Evolutionary conservation across 2,329 filamentous ascomycete genomes (phyloP), one percentile per base, ranked within the genome.

Genomic region (Xylariaceae sp.): DNA sequence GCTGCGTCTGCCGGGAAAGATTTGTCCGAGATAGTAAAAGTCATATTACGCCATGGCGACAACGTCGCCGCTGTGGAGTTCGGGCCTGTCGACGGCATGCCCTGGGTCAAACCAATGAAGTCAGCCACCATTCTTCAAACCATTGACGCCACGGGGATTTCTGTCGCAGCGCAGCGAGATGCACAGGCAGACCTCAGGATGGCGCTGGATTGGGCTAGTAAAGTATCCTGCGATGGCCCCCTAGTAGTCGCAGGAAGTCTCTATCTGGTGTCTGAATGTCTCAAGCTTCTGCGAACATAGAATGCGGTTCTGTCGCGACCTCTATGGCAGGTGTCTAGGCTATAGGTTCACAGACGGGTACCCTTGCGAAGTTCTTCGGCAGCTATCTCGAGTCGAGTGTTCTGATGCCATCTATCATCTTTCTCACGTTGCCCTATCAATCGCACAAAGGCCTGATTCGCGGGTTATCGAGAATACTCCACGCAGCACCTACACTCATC

Each of bases 1-100:
- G 89, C 90, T 10, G 84, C 90, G 50, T 94, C 90, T 0, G 78
- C 82, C 55, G 89, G 87, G n/a, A 92, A 92, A 68, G 83, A 91
- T 61, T 69, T 88, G 15, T 71, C 76, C 9, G 77, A 80, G 7
- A 86, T 96, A 43, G 78, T 97, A n/a, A 72, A 76, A 13, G 75
- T 77, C 1, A 72, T 97, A 1, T 69, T 97, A 13, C 76, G 74
- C 29, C 74, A 81, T 0, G 81, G 81, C 1, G 94, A 97, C 68
- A 82, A 76, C 44, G 80, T 96, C 46, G 80, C 86, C 3, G 87
- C 88, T 39, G 87, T 92, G 2, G 80, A 85, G 36, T 99, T 95
- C 64, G 86, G 85, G 0, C 77, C 84, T 1, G 89, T 95, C 0
- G 88, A 91, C 63, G 88, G 89, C 4, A 95, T 95, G 90, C 89